Conservation (phyloP, 164 flowering plant species). For the Hamamelis virginiana region DNA sequence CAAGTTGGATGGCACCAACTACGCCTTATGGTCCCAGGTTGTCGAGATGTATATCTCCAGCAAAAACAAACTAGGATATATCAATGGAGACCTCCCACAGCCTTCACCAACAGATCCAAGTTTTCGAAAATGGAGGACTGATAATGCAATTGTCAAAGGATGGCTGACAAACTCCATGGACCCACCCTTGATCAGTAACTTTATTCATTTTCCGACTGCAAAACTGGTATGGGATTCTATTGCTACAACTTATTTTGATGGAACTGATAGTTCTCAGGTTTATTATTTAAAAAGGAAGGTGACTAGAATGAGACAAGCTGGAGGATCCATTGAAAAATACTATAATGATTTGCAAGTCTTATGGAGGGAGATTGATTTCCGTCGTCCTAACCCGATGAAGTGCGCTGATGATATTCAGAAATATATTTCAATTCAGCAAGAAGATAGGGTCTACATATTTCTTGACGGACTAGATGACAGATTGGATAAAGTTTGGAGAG, state of each 20-base stretch:
- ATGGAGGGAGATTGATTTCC: conserved; percentile 8
- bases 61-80: too few species aligned
- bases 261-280: background rate
- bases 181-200: too few species aligned
- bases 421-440: background rate
- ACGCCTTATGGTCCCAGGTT: too few species aligned
- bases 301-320: background rate
- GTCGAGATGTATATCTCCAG: too few species aligned
- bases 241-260: background rate
- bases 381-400: too few species aligned
- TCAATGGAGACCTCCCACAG: background rate
- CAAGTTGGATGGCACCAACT: background rate
- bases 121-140: background rate
- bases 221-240: too few species aligned
- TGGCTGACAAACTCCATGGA: too few species aligned
- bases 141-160: too few species aligned
- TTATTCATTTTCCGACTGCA: too few species aligned
- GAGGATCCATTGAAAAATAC: too few species aligned
- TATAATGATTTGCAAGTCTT: background rate
- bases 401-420: background rate
- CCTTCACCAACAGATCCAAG: background rate
- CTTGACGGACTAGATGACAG: conserved; percentile 1
- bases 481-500: background rate
- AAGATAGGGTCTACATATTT: conserved; percentile 1
- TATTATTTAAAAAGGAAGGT: background rate